phyloP scores from a whole-genome alignment of 163 green algal species.

The Scenedesmus sp. region DNA sequence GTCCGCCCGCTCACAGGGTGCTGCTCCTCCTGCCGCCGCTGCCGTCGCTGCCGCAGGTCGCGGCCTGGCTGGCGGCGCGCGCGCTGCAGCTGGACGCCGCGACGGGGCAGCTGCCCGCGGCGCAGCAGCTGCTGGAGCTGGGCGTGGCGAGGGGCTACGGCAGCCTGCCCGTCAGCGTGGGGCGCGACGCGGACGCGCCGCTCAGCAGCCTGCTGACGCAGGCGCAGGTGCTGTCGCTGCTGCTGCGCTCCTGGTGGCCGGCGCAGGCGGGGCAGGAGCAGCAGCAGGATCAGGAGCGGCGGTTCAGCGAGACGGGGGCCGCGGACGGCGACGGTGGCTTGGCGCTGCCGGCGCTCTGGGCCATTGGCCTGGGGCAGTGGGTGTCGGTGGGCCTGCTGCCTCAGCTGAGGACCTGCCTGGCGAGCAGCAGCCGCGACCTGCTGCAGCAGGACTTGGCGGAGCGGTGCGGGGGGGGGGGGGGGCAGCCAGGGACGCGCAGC shows the following conservation, averaged over 20 bases:
- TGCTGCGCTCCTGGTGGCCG: slow-evolving; percentile 24
- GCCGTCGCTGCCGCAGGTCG: slow-evolving; percentile 5
- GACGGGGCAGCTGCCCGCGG: slow-evolving; percentile 15
- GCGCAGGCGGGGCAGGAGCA: slow-evolving; percentile 30
- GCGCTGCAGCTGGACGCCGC: slow-evolving; percentile 8
- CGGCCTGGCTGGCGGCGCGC: slow-evolving; percentile 18
- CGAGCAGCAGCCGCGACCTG: slow-evolving; percentile 5
- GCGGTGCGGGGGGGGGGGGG: not conserved
- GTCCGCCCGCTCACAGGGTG: not conserved
- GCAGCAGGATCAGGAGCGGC: not conserved
- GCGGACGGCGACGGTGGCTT: not conserved
- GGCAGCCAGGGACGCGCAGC: no score
- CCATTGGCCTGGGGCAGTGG: slow-evolving; percentile 7
- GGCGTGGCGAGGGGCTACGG: slow-evolving; percentile 22
- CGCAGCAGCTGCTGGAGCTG: slow-evolving; percentile 29
- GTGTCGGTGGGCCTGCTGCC: slow-evolving; percentile 27
- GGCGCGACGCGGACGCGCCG: not conserved
- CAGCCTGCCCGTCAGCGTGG: not conserved
- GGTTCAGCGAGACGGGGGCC: not conserved
- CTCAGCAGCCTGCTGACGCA: slow-evolving; percentile 20
- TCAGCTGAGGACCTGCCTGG: slow-evolving; percentile 26
- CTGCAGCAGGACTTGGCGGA: slow-evolving; percentile 21
- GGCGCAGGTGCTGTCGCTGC: slow-evolving; percentile 13
- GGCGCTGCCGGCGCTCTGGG: slow-evolving; percentile 7
- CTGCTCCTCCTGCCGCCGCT: not conserved